Base-by-base conservation (phyloP, 2,329 filamentous ascomycete genomes). In the Fusarium albidum region DNA sequence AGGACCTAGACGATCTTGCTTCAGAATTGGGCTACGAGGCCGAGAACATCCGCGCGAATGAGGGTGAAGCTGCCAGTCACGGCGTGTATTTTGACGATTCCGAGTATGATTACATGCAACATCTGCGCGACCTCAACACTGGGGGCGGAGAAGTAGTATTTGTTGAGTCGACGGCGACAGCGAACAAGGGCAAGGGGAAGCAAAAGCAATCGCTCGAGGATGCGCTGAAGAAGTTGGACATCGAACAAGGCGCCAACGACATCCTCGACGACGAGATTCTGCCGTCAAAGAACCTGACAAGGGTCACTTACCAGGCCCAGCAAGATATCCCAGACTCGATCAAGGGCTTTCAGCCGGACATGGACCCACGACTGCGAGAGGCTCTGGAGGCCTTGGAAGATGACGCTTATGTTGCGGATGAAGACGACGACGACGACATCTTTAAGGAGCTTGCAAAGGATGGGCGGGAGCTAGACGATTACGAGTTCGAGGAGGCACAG, bases 71-170 rank as follows among this genome's bases (percentile, higher is more conserved):
- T 9, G 95, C 96, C 63, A 91, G 90, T 72, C 86, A 97, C 75
- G 95, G 95, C 60, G 85, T 99, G 61, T 99, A 90, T 80, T 99
- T 83, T 73, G 96, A 99, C 75, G 95, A 99, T 75, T 89, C 91
- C 61, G 85, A 91, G 69, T 99, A 99, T 76, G 95, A 99, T 75
- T 99, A 99, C 77, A 99, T 99, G 95, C 95, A 99, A 75, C 95
- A 99, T 75, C 79, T 99, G 82, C 89, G 92, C 49, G 95, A 98
- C 66, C 78, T 99, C n/a, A 88, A 88, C 51, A 74, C 79, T 35
- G 91, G 83, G 6, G 85, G 85, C 18, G 90, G 90, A 26, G 88
- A 92, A 49, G 85, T 89, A 26, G 87, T 93, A 40, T 98, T 96
- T 69, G 83, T 99, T 32, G 92, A 97, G 64, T 82, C 84, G n/a